Conservation (phyloP, 345 rosid genomes). For the Salix suchowensis region DNA sequence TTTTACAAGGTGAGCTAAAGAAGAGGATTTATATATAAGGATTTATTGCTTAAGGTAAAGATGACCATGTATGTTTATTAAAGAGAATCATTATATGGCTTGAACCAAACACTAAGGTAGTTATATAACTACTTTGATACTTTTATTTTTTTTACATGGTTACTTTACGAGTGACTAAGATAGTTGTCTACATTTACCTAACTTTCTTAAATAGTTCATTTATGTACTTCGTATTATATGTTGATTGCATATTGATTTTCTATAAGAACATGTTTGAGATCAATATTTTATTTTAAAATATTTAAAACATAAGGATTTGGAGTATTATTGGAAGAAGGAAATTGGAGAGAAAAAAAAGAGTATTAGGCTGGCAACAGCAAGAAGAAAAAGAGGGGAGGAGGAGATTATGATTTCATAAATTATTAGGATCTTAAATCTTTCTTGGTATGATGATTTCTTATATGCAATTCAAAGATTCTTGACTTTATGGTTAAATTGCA, state of each 20-base stretch:
- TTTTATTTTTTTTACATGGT: background rate
- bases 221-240: background rate
- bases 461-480: no score
- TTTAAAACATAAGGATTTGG: no score
- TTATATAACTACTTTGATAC: background rate
- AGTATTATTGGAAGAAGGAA: no score
- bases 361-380: no score
- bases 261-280: background rate
- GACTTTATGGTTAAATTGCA: no score
- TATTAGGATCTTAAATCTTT: no score
- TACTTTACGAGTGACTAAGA: background rate
- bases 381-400: no score
- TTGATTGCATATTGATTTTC: background rate
- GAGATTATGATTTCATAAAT: no score
- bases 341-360: no score
- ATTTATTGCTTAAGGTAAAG: background rate
- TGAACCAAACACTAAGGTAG: background rate
- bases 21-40: background rate
- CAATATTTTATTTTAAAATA: no score
- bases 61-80: background rate
- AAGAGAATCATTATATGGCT: background rate
- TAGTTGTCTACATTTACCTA: background rate
- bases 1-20: background rate
- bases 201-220: background rate
- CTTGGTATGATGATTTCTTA: no score